Evolutionary conservation across 805 yeast species (phyloP), one percentile per base, ranked within the genome.

Genomic region (Yarrowia sp.): DNA sequence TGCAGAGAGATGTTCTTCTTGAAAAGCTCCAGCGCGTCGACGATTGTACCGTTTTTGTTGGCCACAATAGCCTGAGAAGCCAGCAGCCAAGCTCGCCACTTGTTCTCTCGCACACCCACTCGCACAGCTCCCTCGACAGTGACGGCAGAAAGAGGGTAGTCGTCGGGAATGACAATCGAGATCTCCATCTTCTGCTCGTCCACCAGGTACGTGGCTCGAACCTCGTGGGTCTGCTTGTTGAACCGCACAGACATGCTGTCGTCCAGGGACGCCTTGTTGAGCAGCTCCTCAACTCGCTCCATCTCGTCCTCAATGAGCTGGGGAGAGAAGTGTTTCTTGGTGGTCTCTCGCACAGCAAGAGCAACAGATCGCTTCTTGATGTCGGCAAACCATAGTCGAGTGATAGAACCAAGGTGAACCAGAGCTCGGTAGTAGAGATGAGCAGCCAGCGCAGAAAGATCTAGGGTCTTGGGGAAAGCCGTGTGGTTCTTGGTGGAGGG

Each of bases 21-120:
- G 72, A 87, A 85, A 33, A 86, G 77, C 63, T 83, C 85, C 55
- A 88, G 78, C 1, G 91, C 85, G 36, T 86, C 90, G 24, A 82
- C 70, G 31, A 88, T 80, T 0, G 74, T 70, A 5, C 78, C 77
- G 58, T 70, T 80, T 78, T 67, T 81, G 63, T 87, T 80, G 1
- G 90, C 81, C 27, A 90, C 84, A 8, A 90, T 85, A 63, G 91
- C 81, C 70, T 91, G 97, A 3, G 96, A 90, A 4, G 97, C 92
- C 72, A 93, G 77, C 18, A 93, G 75, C 98, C 98, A 94, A 1
- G 96, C 90, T 67, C 90, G 87, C 96, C 97, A 92, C 73, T 89
- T 91, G 65, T 83, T 84, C 68, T 93, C 98, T 66, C 87, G 88
- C 14, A 93, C 96, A 19, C 98, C 98, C 32, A 90, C 80, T 64